Evolutionary conservation across 2,329 filamentous ascomycete species (phyloP), one percentile per base, ranked within the genome.

Genomic region (Didymella arachidicola): DNA sequence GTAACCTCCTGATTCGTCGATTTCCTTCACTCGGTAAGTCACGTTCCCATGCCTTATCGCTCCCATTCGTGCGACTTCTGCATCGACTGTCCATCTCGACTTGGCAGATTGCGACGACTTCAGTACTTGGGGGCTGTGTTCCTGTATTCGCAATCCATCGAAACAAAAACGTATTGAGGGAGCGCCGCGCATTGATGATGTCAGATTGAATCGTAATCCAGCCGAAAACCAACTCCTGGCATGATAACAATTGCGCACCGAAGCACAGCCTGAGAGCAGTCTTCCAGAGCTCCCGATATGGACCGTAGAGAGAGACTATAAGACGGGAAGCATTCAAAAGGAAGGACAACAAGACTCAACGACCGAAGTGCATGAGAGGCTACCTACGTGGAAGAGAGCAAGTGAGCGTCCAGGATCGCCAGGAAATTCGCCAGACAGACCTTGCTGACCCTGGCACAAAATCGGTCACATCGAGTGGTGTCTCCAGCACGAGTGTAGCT

Each of bases 61-160:
- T 41, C 49, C 16, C 11, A 58, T 58, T 58, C 44, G 55, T 53
- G 49, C 44, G 25, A 53, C 44, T 30, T 36, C 39, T 36, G 19
- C 25, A 48, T 49, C 44, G 12, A 41, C 49, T 43, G 45, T 50
- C 41, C 56, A 54, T 59, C 32, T 51, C 38, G 39, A 46, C 56
- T 50, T 36, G 45, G 50, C 44, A 49, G 18, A 34, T 42, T 53
- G 38, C 39, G 50, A 53, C 30, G n/a, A 29, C 26, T 49, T 53
- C 19, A 18, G 22, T 10, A 7, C 34, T 11, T 36, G 30, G 42
- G 48, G 46, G 34, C 47, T 52, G 54, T 52, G 48, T 48, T 19
- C 34, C 4, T 57, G 26, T 19, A 74, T 51, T 77, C 77, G 1
- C 83, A 78, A 2, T 81, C 79, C 14, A 84, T 41, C 80, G 22